Evolutionary conservation across 176 grass and related monocot genomes (phyloP).

Genomic region (Chrysopogon serrulatus): DNA sequence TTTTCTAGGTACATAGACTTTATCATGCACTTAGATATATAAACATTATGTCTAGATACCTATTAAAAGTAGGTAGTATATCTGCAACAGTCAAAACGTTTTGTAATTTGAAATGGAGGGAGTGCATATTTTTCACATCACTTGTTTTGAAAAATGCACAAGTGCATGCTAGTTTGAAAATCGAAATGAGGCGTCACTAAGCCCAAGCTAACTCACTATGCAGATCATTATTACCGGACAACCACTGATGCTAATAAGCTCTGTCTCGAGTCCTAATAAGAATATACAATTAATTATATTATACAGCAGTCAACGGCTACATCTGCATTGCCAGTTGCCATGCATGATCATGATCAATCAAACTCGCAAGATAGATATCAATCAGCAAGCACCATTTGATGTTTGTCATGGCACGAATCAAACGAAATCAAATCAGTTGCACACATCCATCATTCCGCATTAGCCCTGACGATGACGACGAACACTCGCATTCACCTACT

Average conservation of each 20-base stretch:
- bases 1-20: too few species aligned
- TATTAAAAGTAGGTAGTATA: too few species aligned
- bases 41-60: too few species aligned
- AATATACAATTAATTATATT: constrained; percentile 9
- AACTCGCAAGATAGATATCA: neutral
- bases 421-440: neutral
- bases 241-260: neutral
- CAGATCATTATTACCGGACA: too few species aligned
- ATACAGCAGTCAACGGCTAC: constrained; percentile 4
- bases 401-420: neutral
- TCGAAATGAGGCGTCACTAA: too few species aligned
- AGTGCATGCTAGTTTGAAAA: too few species aligned
- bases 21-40: too few species aligned
- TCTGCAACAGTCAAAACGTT: too few species aligned
- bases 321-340: neutral
- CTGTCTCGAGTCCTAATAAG: neutral
- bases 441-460: neutral
- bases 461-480: neutral
- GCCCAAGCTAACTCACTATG: too few species aligned
- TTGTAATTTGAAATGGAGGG: too few species aligned
- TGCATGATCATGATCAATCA: neutral
- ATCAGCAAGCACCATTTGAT: neutral
- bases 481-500: neutral
- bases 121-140: too few species aligned
- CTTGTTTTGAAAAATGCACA: too few species aligned